Percentiles rank a stretch among this genome's conserved stretches.
phyloP scores from a whole-genome alignment of 495 filamentous ascomycete species.

The Hypoxylon trugodes region DNA sequence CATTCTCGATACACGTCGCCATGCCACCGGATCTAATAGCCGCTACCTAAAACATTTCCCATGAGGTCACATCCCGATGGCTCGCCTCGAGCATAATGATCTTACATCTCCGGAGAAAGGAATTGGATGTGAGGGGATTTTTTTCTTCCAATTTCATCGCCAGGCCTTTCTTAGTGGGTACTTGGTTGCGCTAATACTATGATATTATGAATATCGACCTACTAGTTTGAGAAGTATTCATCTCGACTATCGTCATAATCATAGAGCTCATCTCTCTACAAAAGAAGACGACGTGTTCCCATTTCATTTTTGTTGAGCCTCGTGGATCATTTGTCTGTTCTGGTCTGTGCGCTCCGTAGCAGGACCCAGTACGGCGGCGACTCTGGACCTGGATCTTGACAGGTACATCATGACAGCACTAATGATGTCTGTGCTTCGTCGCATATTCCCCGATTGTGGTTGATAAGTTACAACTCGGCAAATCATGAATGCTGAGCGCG shows the following conservation, averaged over 20 bases:
- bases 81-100: conserved; percentile 14
- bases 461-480: conserved; percentile 1
- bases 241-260: not conserved
- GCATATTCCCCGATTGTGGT: not conserved
- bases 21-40: conserved; percentile 24
- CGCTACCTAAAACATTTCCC: conserved; percentile 17
- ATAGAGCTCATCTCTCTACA: not conserved
- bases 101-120: conserved; percentile 10
- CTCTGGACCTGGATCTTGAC: conserved; percentile 10
- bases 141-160: no score
- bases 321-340: not conserved
- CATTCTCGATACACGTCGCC: not conserved
- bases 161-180: conserved; percentile 19
- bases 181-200: not conserved
- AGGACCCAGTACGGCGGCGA: conserved; percentile 1
- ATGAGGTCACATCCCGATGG: conserved; percentile 11
- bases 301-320: conserved; percentile 10
- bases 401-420: conserved; percentile 7
- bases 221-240: conserved; percentile 2
- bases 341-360: conserved; percentile 19
- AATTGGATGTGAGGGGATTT: not conserved
- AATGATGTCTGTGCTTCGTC: conserved; percentile 15
- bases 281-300: not conserved
- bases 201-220: conserved; percentile 8
- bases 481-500: not conserved